Percentiles rank a stretch among this genome's conserved stretches.
Conservation (phyloP, 306 rosid genomes). For the Spatholobus suberectus region DNA sequence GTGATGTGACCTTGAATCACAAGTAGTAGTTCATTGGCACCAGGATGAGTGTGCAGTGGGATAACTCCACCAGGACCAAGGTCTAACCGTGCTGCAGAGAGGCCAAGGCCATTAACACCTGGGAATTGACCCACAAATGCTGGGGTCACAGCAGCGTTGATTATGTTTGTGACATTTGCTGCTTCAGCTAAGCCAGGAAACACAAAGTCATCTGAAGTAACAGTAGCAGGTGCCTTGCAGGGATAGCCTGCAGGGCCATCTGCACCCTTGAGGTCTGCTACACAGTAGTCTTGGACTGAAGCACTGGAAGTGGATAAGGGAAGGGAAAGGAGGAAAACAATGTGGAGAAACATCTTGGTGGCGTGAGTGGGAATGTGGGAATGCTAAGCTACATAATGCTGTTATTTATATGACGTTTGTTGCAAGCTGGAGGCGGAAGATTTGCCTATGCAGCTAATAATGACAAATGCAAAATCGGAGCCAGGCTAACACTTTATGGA, state of each 20-base stretch:
- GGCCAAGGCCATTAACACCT: constrained; percentile 74
- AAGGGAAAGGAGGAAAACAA: constrained; percentile 55
- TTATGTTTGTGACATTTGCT: constrained; percentile 68
- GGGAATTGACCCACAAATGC: constrained; percentile 83
- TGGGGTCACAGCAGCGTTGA: constrained; percentile 77
- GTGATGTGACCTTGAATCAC: constrained; percentile 55
- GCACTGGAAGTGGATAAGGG: constrained; percentile 62
- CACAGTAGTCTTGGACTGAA: constrained; percentile 69
- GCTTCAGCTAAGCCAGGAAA: constrained; percentile 50
- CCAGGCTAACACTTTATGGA: constrained; percentile 31
- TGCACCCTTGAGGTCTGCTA: constrained; percentile 66
- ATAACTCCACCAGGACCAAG: constrained; percentile 70
- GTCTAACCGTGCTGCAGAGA: constrained; percentile 73
- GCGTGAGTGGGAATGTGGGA: neutral
- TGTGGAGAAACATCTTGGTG: constrained; percentile 59
- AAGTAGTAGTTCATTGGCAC: constrained; percentile 66
- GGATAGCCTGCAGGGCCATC: constrained; percentile 69
- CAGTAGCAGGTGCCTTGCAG: constrained; percentile 52
- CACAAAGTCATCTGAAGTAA: constrained; percentile 67
- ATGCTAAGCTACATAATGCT: constrained; percentile 10
- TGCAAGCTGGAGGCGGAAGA: constrained; percentile 51
- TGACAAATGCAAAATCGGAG: constrained; percentile 43
- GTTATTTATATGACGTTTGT: constrained; percentile 24
- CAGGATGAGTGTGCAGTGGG: constrained; percentile 89
- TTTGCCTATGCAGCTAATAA: constrained; percentile 21